These are phyloP conservation scores for Plasmodium vinckei DNA, from an alignment of 169 alveolate species.

Conservation along the genomic window DNA sequence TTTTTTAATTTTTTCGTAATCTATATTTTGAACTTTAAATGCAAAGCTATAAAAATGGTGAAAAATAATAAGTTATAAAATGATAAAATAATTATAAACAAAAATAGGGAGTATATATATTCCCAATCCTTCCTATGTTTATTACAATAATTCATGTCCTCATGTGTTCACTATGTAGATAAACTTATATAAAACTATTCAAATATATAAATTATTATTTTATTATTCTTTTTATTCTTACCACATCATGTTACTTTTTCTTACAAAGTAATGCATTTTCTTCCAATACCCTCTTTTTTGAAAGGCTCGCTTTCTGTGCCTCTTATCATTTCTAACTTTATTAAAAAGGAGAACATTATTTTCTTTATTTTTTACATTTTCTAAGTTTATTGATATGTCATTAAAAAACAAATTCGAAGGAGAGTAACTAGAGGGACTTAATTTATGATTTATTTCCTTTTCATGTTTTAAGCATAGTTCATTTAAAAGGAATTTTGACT, in stretches of 20 bases:
- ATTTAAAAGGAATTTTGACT: constrained; percentile 28
- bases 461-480: constrained; percentile 1
- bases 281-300: constrained; percentile 76
- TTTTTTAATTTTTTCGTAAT: constrained; percentile 70
- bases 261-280: constrained; percentile 61
- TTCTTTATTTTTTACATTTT: constrained; percentile 12
- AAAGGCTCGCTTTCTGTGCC: constrained; percentile 63
- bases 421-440: not conserved
- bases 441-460: not conserved
- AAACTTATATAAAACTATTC: not conserved
- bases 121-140: too few species aligned
- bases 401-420: constrained; percentile 29
- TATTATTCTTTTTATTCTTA: not conserved
- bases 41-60: constrained; percentile 37
- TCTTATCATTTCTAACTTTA: constrained; percentile 56
- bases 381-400: constrained; percentile 27
- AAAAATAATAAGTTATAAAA: not conserved
- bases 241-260: constrained; percentile 70
- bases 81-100: not conserved
- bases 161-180: not conserved
- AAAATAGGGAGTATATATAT: not conserved
- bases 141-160: not conserved
- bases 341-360: constrained; percentile 40
- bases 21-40: constrained; percentile 70
- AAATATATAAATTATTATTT: not conserved